Evolutionary conservation across 176 grass and related monocot species (phyloP).

Genomic region (Otatea glauca): DNA sequence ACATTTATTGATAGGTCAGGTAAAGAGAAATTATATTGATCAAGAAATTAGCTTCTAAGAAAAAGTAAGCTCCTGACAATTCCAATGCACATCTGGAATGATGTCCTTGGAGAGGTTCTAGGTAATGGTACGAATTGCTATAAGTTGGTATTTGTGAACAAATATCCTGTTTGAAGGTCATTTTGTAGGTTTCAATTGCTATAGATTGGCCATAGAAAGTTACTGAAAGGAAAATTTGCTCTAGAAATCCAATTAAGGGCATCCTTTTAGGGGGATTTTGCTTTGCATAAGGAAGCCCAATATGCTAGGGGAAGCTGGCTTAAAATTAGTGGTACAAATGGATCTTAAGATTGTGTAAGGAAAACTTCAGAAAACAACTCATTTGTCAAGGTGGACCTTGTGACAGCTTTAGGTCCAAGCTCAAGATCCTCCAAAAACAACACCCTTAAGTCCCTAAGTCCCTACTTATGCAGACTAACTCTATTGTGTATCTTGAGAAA

Average conservation of each 20-base stretch:
- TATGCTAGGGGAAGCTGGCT: background rate
- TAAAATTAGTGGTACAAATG: slow-evolving; percentile 21
- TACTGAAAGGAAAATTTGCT: slow-evolving; percentile 2
- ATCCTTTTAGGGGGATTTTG: background rate
- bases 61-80: background rate
- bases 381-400: background rate
- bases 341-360: background rate
- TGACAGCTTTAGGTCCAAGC: background rate
- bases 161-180: background rate
- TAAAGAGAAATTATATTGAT: slow-evolving; percentile 19
- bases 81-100: background rate
- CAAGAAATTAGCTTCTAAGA: background rate
- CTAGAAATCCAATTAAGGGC: background rate
- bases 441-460: background rate
- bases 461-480: slow-evolving; percentile 7
- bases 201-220: background rate
- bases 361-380: background rate
- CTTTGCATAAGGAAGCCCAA: background rate
- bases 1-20: background rate
- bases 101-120: slow-evolving; percentile 24
- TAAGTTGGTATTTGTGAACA: background rate
- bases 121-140: background rate
- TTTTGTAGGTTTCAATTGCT: slow-evolving; percentile 12
- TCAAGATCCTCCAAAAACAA: slow-evolving; percentile 17
- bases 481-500: background rate